phyloP scores from a whole-genome alignment of 345 rosid genomes.

The Linum trigynum region DNA sequence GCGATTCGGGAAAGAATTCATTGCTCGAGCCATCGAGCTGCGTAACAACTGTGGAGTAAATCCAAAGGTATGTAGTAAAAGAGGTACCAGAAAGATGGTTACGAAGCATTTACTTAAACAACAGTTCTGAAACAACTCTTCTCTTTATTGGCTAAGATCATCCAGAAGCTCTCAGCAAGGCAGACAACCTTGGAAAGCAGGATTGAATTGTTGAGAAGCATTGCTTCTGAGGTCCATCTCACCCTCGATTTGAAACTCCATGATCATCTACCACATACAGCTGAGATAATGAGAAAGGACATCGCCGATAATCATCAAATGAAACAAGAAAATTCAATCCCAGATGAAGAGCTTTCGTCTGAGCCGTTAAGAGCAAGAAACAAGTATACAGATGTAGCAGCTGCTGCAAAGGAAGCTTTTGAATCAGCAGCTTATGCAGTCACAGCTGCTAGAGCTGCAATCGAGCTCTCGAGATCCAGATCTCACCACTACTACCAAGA shows the following conservation, averaged over 20 bases:
- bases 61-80: slow-evolving; percentile 26
- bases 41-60: slow-evolving; percentile 32
- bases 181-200: slow-evolving; percentile 32
- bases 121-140: not conserved
- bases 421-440: slow-evolving; percentile 43
- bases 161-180: slow-evolving; percentile 35
- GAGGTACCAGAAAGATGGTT: no score
- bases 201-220: slow-evolving; percentile 25
- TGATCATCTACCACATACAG: slow-evolving; percentile 12
- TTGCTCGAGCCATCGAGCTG: slow-evolving; percentile 29
- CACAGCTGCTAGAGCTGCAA: slow-evolving; percentile 40
- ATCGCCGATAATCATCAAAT: not conserved
- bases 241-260: slow-evolving; percentile 17
- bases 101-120: no score
- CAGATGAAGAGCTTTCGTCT: slow-evolving; percentile 12
- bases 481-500: slow-evolving; percentile 17
- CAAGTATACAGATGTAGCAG: slow-evolving; percentile 25
- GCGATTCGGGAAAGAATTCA: slow-evolving; percentile 33
- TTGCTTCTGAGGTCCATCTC: slow-evolving; percentile 30
- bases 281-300: not conserved
- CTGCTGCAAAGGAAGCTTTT: slow-evolving; percentile 39
- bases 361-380: slow-evolving; percentile 16
- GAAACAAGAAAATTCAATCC: not conserved
- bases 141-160: slow-evolving; percentile 23
- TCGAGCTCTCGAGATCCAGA: slow-evolving; percentile 30